These are phyloP conservation scores for Diddensiella caesifluorescens DNA, from an alignment of 805 yeast genomes.

Conservation along the genomic window DNA sequence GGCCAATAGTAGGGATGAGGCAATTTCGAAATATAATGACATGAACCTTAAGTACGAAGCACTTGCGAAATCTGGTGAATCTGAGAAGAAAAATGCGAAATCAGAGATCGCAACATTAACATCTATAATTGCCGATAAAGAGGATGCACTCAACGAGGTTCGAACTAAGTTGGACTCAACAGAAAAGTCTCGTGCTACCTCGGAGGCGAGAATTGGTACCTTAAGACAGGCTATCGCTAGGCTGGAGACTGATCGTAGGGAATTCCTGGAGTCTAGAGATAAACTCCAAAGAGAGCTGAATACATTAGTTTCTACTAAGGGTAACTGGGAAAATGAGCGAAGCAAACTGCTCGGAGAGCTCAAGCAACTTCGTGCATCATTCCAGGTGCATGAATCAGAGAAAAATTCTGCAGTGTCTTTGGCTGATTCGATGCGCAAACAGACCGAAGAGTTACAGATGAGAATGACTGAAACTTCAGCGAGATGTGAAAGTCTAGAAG, in stretches of 20 bases:
- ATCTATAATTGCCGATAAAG: constrained; percentile 2
- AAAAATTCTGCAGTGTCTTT: constrained; percentile 11
- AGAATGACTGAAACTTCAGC: constrained; percentile 59
- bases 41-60: background rate
- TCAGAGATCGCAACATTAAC: background rate
- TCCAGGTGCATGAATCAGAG: constrained; percentile 15
- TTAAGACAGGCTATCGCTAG: constrained; percentile 17
- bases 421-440: constrained; percentile 25
- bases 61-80: too few relatives aligned
- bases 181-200: constrained; percentile 23
- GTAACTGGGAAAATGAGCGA: constrained; percentile 19
- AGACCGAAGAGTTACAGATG: constrained; percentile 39
- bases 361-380: constrained; percentile 12
- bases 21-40: too few relatives aligned
- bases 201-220: constrained; percentile 7
- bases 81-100: background rate
- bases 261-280: background rate
- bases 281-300: constrained; percentile 15
- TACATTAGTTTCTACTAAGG: constrained; percentile 5
- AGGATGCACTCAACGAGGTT: constrained; percentile 2
- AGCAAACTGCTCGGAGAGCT: constrained; percentile 15
- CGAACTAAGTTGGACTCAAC: constrained; percentile 10
- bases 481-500: constrained; percentile 64
- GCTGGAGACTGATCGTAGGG: constrained; percentile 12
- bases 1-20: too few relatives aligned